These are phyloP conservation scores for Theobroma grandiflorum DNA, from an alignment of 441 rosid genomes.

Conservation along the genomic window DNA sequence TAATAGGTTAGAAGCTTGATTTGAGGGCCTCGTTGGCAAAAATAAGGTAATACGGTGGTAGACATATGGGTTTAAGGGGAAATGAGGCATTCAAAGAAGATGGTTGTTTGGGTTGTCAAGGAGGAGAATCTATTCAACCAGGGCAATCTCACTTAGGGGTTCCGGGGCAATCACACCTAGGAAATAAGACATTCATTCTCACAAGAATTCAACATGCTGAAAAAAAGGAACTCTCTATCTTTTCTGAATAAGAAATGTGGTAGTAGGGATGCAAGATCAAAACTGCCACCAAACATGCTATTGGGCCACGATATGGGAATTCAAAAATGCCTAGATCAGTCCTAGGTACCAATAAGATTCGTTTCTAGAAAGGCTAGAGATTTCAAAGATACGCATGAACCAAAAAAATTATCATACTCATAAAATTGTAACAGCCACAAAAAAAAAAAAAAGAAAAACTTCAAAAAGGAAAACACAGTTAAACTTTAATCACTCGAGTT, in stretches of 20 bases:
- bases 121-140: neutral
- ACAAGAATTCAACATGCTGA: neutral
- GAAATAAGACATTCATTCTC: constrained; percentile 8
- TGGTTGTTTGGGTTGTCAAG: neutral
- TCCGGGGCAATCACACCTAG: constrained; percentile 4
- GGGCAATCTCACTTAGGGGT: neutral
- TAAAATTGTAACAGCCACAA: too few species aligned
- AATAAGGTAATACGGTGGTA: neutral
- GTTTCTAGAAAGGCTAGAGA: too few species aligned
- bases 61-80: constrained; percentile 2
- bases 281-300: too few species aligned
- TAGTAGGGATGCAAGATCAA: neutral
- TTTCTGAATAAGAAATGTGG: neutral
- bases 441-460: too few species aligned
- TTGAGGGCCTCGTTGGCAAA: neutral
- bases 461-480: too few species aligned
- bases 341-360: too few species aligned
- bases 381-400: too few species aligned
- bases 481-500: too few species aligned
- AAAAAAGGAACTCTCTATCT: neutral
- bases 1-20: neutral
- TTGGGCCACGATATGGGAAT: too few species aligned
- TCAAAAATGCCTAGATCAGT: too few species aligned
- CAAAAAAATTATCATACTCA: too few species aligned
- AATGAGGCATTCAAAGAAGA: constrained; percentile 8